Base-by-base conservation (phyloP, 2,329 filamentous ascomycete species). In the Fusarium sp. region DNA sequence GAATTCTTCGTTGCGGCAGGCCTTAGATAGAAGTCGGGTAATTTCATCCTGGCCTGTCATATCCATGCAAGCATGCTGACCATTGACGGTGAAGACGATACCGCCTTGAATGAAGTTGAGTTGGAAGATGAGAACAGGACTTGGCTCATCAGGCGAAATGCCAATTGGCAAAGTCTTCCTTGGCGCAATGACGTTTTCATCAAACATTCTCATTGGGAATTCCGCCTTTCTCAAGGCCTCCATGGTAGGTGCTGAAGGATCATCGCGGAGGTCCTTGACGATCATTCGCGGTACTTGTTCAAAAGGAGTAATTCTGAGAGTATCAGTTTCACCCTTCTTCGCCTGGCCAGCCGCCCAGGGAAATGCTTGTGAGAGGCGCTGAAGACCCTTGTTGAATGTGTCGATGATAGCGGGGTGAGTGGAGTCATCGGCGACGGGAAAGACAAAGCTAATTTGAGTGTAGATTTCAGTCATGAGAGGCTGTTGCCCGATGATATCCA, bases 11-110 rank as follows among this genome's bases (percentile, higher is more conserved):
- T 77, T 72, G 1, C 72, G 74, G 56, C 85, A 87, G 1, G 84
- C 85, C 58, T 86, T 86, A 1, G 82, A 79, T 8, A 89, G 76
- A 3, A 85, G 79, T 4, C 75, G 61, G 18, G 87, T 84, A 18
- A 86, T 65, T 23, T 82, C 78, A 4, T 77, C 83, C 65, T 84
- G 81, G 3, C 85, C 86, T 2, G 79, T 79, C 76, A 85, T 83
- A 57, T 89, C 87, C 80, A 86, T 84, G 1, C 78, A 74, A 8
- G 80, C 79, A 66, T 89, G 87, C 25, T 86, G 81, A 10, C 78
- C 80, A 28, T 79, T 79, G 25, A 87, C 77, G 4, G 82, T 84
- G 11, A 89, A 77, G 2, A 89, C 63, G 0, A 89, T 68, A 0
- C 85, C 86, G 6, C 82, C 84, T 2, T 67, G 54, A 39, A 88